Conservation (phyloP, 2,329 filamentous ascomycete species). For the Colletotrichum abscissum region DNA sequence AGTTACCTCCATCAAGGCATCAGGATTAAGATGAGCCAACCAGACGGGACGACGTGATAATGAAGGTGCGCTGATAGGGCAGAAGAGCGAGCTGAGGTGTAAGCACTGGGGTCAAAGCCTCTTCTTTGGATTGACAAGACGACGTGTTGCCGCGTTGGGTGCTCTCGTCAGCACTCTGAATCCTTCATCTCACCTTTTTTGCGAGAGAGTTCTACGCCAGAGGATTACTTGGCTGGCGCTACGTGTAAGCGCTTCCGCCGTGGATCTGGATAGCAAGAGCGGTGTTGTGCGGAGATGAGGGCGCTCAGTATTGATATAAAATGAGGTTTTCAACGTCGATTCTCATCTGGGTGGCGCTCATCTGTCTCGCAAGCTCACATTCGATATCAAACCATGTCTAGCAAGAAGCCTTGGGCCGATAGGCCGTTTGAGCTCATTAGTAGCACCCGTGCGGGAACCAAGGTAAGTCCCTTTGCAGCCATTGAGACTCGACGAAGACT, state of each 20-base stretch:
- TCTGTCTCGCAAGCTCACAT: background rate
- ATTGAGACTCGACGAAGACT: background rate
- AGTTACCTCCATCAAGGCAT: background rate
- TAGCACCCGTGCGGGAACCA: slow-evolving; percentile 38
- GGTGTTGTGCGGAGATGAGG: background rate
- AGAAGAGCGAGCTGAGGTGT: background rate
- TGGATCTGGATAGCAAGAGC: background rate
- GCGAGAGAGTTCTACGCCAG: background rate
- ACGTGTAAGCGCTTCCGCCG: background rate
- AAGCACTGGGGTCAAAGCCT: background rate
- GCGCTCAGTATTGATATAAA: background rate
- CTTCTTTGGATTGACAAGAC: background rate
- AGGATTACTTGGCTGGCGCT: background rate
- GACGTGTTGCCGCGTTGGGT: background rate
- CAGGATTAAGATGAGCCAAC: background rate
- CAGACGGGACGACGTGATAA: background rate
- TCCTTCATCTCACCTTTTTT: background rate
- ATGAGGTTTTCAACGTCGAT: background rate
- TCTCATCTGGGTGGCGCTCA: background rate
- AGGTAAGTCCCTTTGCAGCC: slow-evolving; percentile 31
- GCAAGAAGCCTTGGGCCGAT: slow-evolving; percentile 45
- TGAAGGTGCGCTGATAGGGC: slow-evolving; percentile 6
- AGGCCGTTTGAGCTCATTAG: slow-evolving; percentile 47
- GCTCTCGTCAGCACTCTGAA: slow-evolving; percentile 26
- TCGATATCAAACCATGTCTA: slow-evolving; percentile 3